Evolutionary conservation across 2,329 filamentous ascomycete genomes (phyloP), one percentile per base, ranked within the genome.

Genomic region (Fusarium robinianum): DNA sequence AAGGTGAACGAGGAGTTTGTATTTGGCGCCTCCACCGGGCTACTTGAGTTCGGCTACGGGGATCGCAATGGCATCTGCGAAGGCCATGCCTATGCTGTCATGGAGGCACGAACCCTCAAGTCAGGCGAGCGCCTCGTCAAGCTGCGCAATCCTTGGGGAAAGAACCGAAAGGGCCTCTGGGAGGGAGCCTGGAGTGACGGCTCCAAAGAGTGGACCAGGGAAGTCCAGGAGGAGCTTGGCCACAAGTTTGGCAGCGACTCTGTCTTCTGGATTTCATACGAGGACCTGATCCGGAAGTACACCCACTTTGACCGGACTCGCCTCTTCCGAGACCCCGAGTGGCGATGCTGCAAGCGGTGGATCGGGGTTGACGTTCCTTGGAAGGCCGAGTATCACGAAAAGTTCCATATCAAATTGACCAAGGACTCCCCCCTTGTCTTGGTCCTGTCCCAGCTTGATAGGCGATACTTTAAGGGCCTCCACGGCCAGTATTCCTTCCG

Each of bases 1-100:
- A 83, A 85, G 53, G 87, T 90, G 46, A 92, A 94, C 63, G 71
- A 88, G 49, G 83, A 88, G 33, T 94, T 92, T 58, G 69, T 88
- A 8, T 87, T 87, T 55, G 83, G 84, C 19, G 86, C 83, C 60
- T 77, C 75, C 0, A 80, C 78, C 0, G 84, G 83, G 6, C 69
- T 83, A 22, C 75, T 84, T 53, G 81, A 80, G 25, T 74, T 74
- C 23, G 81, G 81, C 2, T 82, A 81, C 46, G 81, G 81, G 3
- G 67, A 77, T 39, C 72, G 81, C 18, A 73, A 76, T 50, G 78
- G 79, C 3, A 81, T 81, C 36, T 68, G 72, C 4, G 78, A 80
- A 56, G 70, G 71, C 2, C 79, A 82, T 49, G 78, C 79, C 4
- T 81, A 81, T 61, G 75, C 78, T 9, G 69, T 82, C 15, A 76